Evolutionary conservation across 768 basidiomycete genomes (phyloP).

Genomic region (Kwoniella sp.): DNA sequence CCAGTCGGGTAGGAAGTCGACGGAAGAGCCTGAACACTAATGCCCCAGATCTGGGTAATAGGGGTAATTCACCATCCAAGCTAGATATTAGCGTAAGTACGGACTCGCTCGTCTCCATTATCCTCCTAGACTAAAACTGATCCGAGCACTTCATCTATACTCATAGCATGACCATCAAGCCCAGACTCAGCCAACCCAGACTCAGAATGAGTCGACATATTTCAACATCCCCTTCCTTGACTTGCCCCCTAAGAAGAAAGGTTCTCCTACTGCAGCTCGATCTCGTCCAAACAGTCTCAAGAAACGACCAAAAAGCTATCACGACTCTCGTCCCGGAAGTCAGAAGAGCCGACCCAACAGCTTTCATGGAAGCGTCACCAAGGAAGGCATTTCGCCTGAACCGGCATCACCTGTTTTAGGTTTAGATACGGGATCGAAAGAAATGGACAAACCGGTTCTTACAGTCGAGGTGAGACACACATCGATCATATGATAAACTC

Average conservation of each 20-base stretch:
- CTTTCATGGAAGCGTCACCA: constrained; percentile 24
- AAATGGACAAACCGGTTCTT: not conserved
- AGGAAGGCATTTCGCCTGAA: constrained; percentile 1
- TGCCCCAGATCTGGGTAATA: not conserved
- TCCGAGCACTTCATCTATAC: not conserved
- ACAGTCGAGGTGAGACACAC: not conserved
- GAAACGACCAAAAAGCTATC: constrained; percentile 4
- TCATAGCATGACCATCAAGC: not conserved
- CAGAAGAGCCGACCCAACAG: constrained; percentile 27
- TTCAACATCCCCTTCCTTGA: constrained; percentile 8
- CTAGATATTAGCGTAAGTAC: not conserved
- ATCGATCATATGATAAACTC: too few species aligned
- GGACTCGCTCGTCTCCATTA: not conserved
- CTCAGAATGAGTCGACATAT: not conserved
- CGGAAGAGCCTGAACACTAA: not conserved
- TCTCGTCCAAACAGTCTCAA: constrained; percentile 24
- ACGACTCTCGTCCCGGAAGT: not conserved
- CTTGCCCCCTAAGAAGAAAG: not conserved
- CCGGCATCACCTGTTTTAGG: constrained; percentile 5
- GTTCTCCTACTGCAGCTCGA: not conserved
- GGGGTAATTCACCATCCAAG: not conserved
- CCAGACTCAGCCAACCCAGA: not conserved
- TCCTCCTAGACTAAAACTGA: not conserved
- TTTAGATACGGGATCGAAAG: not conserved
- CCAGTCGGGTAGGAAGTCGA: not conserved